Conservation (phyloP, 768 basidiomycete genomes). For the Xerocomus brunneocitrinus region DNA sequence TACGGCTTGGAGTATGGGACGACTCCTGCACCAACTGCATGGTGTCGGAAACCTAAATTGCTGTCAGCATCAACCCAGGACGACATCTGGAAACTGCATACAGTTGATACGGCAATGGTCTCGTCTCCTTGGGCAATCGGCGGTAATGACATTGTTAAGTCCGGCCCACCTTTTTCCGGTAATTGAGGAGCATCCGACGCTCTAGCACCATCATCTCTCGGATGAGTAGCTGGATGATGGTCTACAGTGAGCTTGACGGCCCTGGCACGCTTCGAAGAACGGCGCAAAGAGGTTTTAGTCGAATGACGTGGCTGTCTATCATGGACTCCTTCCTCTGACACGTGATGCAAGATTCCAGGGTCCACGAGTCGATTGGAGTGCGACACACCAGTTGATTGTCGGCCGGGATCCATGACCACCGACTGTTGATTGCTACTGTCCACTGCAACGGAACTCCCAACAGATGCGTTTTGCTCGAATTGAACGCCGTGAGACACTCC, state of each 20-base stretch:
- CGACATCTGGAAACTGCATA: background rate
- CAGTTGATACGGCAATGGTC: background rate
- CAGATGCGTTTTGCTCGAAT: background rate
- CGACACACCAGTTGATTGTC: background rate
- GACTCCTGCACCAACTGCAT: background rate
- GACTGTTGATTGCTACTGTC: background rate
- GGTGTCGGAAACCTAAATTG: background rate
- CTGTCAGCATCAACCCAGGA: background rate
- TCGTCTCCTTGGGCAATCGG: background rate
- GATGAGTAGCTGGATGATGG: background rate
- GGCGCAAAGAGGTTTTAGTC: background rate
- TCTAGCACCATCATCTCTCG: background rate
- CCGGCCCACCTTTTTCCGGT: background rate
- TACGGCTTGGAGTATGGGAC: background rate
- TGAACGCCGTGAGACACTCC: background rate
- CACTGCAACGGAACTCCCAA: background rate
- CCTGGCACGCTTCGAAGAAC: slow-evolving; percentile 5
- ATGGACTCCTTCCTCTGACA: background rate
- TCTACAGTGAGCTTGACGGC: background rate
- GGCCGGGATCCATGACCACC: background rate
- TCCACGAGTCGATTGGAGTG: background rate
- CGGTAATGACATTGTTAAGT: background rate
- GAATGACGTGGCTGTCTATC: background rate
- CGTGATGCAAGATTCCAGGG: background rate
- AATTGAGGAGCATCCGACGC: background rate